These are phyloP conservation scores for Colletotrichum incanum DNA, from an alignment of 2,329 filamentous ascomycete genomes.

Conservation along the genomic window DNA sequence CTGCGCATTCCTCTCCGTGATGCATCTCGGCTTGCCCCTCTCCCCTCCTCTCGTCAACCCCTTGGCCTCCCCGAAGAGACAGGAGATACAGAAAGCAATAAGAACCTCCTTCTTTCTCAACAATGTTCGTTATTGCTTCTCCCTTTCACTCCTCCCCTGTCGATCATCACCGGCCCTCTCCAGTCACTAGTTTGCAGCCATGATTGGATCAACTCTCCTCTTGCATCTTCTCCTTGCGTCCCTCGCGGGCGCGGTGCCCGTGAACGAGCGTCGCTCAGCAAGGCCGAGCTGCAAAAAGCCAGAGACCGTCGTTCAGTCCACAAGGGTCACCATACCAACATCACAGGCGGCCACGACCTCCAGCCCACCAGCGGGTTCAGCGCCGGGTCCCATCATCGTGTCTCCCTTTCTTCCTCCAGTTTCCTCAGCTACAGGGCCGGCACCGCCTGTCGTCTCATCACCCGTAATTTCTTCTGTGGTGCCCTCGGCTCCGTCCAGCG, in stretches of 20 bases:
- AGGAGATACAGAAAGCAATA: neutral
- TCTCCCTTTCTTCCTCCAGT: slow-evolving; percentile 10
- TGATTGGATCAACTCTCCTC: slow-evolving; percentile 24
- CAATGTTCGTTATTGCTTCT: neutral
- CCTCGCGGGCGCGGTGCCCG: slow-evolving; percentile 30
- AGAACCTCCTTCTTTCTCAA: slow-evolving; percentile 4
- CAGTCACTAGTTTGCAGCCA: slow-evolving; percentile 5
- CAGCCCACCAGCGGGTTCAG: neutral
- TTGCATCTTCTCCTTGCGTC: slow-evolving; percentile 30
- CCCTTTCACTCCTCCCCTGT: slow-evolving; percentile 13
- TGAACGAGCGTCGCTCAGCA: neutral
- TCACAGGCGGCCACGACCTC: slow-evolving; percentile 5
- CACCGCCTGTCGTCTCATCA: neutral
- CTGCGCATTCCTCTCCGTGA: slow-evolving; percentile 26
- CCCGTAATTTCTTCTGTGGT: neutral
- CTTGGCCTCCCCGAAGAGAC: neutral
- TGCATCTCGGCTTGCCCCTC: neutral
- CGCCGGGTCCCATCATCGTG: slow-evolving; percentile 7
- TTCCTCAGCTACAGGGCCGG: neutral
- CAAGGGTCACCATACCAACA: slow-evolving; percentile 13
- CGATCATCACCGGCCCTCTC: slow-evolving; percentile 15
- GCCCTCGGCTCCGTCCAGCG: neutral
- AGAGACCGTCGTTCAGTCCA: slow-evolving; percentile 2
- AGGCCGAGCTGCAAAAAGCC: slow-evolving; percentile 5
- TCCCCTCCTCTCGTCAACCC: neutral